phyloP scores from a whole-genome alignment of 768 basidiomycete species.

The Trametes villosa region DNA sequence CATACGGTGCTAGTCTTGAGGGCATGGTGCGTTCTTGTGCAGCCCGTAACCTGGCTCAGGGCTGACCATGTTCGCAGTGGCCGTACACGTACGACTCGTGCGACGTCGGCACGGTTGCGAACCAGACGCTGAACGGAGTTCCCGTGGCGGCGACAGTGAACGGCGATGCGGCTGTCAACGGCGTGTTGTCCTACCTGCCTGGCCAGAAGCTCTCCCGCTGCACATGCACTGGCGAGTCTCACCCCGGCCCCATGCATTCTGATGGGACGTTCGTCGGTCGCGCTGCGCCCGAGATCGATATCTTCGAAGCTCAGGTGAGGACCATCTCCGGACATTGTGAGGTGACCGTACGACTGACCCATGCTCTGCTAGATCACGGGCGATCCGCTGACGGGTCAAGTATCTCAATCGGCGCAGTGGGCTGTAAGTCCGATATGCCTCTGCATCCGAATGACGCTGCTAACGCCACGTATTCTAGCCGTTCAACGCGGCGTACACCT shows the following conservation, averaged over 20 bases:
- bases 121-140: neutral
- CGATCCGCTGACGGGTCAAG: conserved; percentile 60
- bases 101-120: neutral
- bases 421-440: neutral
- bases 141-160: conserved; percentile 53
- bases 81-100: neutral
- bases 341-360: too few relatives aligned
- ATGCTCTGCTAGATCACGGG: too few relatives aligned
- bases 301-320: conserved; percentile 77
- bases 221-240: conserved; percentile 79
- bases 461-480: conserved; percentile 51
- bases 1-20: conserved; percentile 52
- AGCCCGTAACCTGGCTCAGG: neutral
- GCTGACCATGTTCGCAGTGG: neutral
- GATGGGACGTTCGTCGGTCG: conserved; percentile 82
- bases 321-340: conserved; percentile 53
- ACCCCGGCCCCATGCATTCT: conserved; percentile 77
- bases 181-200: conserved; percentile 65
- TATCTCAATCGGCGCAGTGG: conserved; percentile 71
- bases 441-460: neutral
- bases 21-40: conserved; percentile 67
- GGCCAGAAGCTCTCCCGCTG: conserved; percentile 88
- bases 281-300: conserved; percentile 86
- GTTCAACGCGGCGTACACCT: conserved; percentile 73
- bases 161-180: conserved; percentile 53